Percentiles rank a stretch among this genome's conserved stretches.
Evolutionary conservation across 441 rosid genomes (phyloP).

Genomic region (Jatropha podagrica): DNA sequence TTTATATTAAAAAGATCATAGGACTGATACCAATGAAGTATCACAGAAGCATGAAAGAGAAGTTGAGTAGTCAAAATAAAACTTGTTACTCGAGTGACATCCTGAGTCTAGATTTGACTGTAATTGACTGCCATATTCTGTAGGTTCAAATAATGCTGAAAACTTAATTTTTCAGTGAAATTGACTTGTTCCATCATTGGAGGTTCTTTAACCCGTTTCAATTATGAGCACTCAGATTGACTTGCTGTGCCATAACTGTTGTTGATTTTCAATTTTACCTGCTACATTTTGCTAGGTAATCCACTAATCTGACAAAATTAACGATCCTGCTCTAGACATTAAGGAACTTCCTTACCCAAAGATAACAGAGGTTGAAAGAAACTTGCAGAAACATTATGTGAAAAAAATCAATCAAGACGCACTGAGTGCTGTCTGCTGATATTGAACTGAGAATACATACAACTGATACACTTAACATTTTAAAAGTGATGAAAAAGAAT

Average conservation of each 20-base stretch:
- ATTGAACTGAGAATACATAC: not conserved
- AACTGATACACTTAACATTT: not conserved
- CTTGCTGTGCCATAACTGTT: not conserved
- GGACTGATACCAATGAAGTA: not conserved
- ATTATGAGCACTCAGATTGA: too few species aligned
- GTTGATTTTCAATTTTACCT: not conserved
- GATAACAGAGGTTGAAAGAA: too few species aligned
- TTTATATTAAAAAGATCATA: slow-evolving; percentile 18
- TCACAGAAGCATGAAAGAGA: not conserved
- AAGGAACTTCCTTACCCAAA: too few species aligned
- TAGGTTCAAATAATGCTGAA: not conserved
- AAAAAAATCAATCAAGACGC: too few species aligned
- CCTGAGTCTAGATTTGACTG: not conserved
- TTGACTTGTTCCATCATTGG: not conserved
- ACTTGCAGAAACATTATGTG: too few species aligned
- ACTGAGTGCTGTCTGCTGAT: not conserved
- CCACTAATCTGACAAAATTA: too few species aligned
- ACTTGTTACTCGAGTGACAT: not conserved
- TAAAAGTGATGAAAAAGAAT: not conserved
- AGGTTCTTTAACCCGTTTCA: not conserved
- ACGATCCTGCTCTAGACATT: too few species aligned
- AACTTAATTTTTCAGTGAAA: slow-evolving; percentile 11
- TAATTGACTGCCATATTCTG: slow-evolving; percentile 7
- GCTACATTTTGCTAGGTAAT: not conserved
- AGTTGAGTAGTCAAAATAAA: not conserved